Evolutionary conservation across 2,329 filamentous ascomycete species (phyloP).

Genomic region (Coniella vitis): DNA sequence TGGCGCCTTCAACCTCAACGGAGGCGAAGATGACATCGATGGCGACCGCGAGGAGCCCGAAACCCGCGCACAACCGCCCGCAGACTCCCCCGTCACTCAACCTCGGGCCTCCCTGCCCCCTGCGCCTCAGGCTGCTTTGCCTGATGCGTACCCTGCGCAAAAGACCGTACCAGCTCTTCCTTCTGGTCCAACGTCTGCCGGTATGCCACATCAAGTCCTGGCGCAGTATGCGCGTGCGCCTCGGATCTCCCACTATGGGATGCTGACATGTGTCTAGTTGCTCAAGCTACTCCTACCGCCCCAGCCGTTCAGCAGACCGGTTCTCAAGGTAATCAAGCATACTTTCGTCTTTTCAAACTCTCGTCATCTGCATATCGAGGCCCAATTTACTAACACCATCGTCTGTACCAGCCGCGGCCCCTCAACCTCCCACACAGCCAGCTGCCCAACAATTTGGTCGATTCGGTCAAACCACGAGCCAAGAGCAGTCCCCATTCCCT

Average conservation of each 20-base stretch:
- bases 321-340: constrained; percentile 29
- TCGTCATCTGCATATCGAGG: constrained; percentile 4
- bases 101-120: constrained; percentile 85
- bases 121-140: constrained; percentile 44
- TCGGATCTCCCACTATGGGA: not conserved
- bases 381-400: constrained; percentile 23
- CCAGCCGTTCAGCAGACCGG: constrained; percentile 25
- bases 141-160: constrained; percentile 48
- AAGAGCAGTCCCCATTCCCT: constrained; percentile 49
- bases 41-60: constrained; percentile 93
- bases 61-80: constrained; percentile 86
- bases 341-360: constrained; percentile 13
- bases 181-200: constrained; percentile 32
- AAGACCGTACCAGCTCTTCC: constrained; percentile 45
- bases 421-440: constrained; percentile 45
- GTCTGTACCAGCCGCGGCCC: constrained; percentile 32
- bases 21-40: constrained; percentile 79
- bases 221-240: constrained; percentile 1
- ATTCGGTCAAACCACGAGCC: constrained; percentile 58
- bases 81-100: constrained; percentile 81
- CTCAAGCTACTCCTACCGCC: constrained; percentile 25
- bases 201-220: constrained; percentile 20
- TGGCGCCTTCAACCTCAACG: constrained; percentile 87
- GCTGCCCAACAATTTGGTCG: constrained; percentile 63
- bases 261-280: constrained; percentile 8